phyloP scores from a whole-genome alignment of 1,139 yeast genomes.

The Meyerozyma elateridarum region DNA sequence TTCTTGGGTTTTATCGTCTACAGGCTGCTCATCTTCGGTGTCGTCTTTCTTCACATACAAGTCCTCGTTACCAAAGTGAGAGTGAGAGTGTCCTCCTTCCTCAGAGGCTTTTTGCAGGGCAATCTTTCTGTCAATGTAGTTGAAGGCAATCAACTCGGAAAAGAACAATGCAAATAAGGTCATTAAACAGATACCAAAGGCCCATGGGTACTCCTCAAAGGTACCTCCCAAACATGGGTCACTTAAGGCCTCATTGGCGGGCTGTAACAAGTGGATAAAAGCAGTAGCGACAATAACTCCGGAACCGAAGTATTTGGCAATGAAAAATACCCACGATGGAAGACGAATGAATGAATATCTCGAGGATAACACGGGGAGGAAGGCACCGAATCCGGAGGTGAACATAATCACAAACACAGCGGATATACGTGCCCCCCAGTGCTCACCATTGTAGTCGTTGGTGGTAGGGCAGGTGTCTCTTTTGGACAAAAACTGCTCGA shows the following conservation, averaged over 20 bases:
- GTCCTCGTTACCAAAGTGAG: conserved; percentile 46
- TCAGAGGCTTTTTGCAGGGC: conserved; percentile 5
- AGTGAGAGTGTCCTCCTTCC: conserved; percentile 34
- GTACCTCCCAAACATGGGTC: conserved; percentile 52
- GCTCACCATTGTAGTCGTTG: conserved; percentile 35
- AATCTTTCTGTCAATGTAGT: conserved; percentile 38
- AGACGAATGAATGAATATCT: conserved; percentile 47
- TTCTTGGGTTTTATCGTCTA: conserved; percentile 7
- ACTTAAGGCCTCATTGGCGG: conserved; percentile 59
- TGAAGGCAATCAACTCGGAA: conserved; percentile 52
- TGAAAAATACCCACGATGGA: conserved; percentile 60
- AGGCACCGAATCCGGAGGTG: conserved; percentile 54
- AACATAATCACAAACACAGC: conserved; percentile 64
- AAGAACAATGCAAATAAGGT: conserved; percentile 49
- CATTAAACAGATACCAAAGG: conserved; percentile 58
- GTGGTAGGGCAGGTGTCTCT: conserved; percentile 33
- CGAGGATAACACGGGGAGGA: conserved; percentile 57
- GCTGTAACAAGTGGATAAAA: conserved; percentile 76
- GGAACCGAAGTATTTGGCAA: conserved; percentile 82
- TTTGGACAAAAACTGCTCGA: conserved; percentile 4
- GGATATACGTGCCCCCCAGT: conserved; percentile 65
- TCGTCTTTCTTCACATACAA: conserved; percentile 24
- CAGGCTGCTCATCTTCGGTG: conserved; percentile 14
- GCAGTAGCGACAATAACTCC: conserved; percentile 93
- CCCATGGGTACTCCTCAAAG: conserved; percentile 57